A percentile compares a stretch with the other conserved stretches of the same genome.
Evolutionary conservation across 1,284 basidiomycete genomes (phyloP).

Genomic region (Ceratobasidium sp.): DNA sequence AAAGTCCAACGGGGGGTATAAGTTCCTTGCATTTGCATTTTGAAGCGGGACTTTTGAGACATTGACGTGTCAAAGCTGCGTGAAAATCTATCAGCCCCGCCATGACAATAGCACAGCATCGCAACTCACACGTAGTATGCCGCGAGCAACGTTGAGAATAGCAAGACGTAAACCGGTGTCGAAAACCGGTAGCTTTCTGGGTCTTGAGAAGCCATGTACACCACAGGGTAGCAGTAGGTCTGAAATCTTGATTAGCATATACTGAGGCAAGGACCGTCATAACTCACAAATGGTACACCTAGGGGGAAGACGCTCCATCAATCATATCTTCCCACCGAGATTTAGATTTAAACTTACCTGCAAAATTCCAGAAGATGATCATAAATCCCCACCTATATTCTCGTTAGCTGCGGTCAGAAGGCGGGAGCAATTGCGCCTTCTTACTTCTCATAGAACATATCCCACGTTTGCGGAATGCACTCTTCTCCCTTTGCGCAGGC

Average conservation of each 20-base stretch:
- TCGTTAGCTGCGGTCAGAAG: background rate
- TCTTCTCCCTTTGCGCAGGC: slow-evolving; percentile 95
- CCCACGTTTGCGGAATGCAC: slow-evolving; percentile 99
- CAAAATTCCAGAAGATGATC: slow-evolving; percentile 98
- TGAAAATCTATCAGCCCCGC: background rate
- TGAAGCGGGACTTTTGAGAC: slow-evolving; percentile 98
- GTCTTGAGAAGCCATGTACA: slow-evolving; percentile 97
- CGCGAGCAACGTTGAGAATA: slow-evolving; percentile 77
- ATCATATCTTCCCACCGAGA: background rate
- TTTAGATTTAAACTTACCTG: slow-evolving; percentile 62
- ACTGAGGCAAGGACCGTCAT: slow-evolving; percentile 21
- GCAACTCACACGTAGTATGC: slow-evolving; percentile 83
- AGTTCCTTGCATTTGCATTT: slow-evolving; percentile 94
- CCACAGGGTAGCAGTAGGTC: slow-evolving; percentile 96
- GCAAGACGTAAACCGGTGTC: slow-evolving; percentile 70
- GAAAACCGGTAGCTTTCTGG: slow-evolving; percentile 88
- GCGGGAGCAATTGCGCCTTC: slow-evolving; percentile 41
- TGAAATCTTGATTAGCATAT: slow-evolving; percentile 52
- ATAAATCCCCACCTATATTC: slow-evolving; percentile 78
- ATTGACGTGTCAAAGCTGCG: slow-evolving; percentile 89
- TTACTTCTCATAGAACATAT: slow-evolving; percentile 96
- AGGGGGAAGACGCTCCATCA: slow-evolving; percentile 8
- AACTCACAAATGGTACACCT: slow-evolving; percentile 71
- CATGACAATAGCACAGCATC: background rate
- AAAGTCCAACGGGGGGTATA: slow-evolving; percentile 87